phyloP scores from a whole-genome alignment of 164 flowering plant species.

The Vitis amurensis region DNA sequence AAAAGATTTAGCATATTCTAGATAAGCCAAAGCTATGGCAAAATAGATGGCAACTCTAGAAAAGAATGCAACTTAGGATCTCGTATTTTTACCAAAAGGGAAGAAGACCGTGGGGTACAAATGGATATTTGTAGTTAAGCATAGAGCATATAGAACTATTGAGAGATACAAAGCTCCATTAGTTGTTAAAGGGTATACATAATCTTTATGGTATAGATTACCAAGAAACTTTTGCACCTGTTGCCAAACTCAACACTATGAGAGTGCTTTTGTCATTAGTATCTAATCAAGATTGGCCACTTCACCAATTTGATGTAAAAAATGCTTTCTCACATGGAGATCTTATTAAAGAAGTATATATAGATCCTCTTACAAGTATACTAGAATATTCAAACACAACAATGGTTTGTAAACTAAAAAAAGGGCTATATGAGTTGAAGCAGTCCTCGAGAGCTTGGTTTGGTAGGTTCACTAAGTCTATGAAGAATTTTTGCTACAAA shows the following conservation, averaged over 20 bases:
- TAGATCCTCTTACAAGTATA: background rate
- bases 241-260: constrained; percentile 7
- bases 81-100: background rate
- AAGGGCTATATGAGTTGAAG: constrained; percentile 3
- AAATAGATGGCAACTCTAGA: background rate
- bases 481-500: background rate
- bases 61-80: background rate
- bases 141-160: constrained; percentile 2
- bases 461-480: background rate
- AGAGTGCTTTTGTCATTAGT: constrained; percentile 1
- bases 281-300: constrained; percentile 4
- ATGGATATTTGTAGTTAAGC: no score
- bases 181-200: constrained; percentile 3
- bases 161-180: constrained; percentile 9
- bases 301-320: background rate
- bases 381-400: background rate
- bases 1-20: background rate
- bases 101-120: no score
- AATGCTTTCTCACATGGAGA: constrained; percentile 3
- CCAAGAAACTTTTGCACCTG: background rate
- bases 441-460: constrained; percentile 8
- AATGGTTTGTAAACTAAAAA: background rate
- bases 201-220: constrained; percentile 5
- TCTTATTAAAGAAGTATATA: background rate
- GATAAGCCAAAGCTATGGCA: background rate